Percentiles rank a stretch among this genome's conserved stretches.
These are phyloP conservation scores for Auriscalpium microsporum DNA, from an alignment of 768 basidiomycete species.

Conservation along the genomic window DNA sequence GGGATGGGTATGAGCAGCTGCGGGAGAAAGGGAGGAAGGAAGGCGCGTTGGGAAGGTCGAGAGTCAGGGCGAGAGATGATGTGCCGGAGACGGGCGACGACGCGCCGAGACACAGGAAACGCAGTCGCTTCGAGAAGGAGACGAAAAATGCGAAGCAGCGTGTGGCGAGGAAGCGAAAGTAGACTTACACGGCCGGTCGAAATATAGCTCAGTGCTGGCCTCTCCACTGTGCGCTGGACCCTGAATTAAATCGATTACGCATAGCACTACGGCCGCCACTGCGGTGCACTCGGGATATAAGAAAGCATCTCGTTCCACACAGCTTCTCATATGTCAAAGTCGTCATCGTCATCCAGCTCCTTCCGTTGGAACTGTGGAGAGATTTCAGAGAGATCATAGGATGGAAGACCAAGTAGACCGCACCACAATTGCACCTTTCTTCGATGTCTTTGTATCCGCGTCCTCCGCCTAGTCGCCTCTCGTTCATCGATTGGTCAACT, in stretches of 20 bases:
- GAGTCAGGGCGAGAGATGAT: constrained; percentile 28
- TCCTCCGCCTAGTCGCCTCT: constrained; percentile 31
- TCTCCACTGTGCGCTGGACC: too few species aligned
- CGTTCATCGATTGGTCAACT: too few species aligned
- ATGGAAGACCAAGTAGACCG: constrained; percentile 3
- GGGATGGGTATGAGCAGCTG: constrained; percentile 80
- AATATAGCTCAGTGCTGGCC: too few species aligned
- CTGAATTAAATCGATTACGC: too few species aligned
- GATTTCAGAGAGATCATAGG: neutral
- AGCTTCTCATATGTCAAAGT: constrained; percentile 21
- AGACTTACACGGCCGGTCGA: neutral
- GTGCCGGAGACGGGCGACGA: constrained; percentile 22
- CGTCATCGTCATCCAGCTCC: constrained; percentile 22
- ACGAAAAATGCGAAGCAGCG: constrained; percentile 28
- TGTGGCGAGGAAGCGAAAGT: constrained; percentile 12
- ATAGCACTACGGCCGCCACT: too few species aligned
- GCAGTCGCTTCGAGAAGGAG: constrained; percentile 36
- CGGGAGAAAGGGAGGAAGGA: constrained; percentile 58
- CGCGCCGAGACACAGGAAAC: constrained; percentile 29
- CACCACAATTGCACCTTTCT: constrained; percentile 35
- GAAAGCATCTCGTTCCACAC: neutral
- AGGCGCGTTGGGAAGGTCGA: constrained; percentile 51
- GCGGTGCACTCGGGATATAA: neutral
- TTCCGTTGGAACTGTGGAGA: constrained; percentile 17
- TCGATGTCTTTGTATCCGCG: constrained; percentile 29